A percentile compares a stretch with the other conserved stretches of the same genome.
Conservation (phyloP, 495 filamentous ascomycete species). For the Xeromyces bisporus region DNA sequence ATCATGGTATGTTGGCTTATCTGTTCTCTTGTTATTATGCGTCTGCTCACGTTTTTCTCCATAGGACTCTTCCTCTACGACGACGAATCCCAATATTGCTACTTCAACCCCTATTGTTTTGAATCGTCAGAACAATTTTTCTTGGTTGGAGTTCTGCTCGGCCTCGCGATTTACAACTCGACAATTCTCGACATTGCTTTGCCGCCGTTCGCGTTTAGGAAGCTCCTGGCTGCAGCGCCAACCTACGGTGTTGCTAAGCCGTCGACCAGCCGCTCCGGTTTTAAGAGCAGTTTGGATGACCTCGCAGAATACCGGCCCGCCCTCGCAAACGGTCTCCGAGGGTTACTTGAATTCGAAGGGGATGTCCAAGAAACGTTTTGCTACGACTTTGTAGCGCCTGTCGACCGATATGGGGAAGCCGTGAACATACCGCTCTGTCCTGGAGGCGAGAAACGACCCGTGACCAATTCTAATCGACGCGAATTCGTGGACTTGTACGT, state of each 20-base stretch:
- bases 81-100: conserved; percentile 85
- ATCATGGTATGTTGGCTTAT: conserved; percentile 49
- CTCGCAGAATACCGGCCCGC: conserved; percentile 68
- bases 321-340: conserved; percentile 58
- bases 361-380: conserved; percentile 72
- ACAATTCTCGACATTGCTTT: conserved; percentile 85
- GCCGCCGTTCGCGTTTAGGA: conserved; percentile 86
- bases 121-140: conserved; percentile 92
- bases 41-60: background rate
- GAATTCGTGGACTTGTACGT: conserved; percentile 88
- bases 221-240: conserved; percentile 60
- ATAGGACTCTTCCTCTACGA: conserved; percentile 82
- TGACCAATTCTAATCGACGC: conserved; percentile 69
- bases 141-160: conserved; percentile 73
- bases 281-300: conserved; percentile 66
- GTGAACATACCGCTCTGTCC: conserved; percentile 52
- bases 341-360: conserved; percentile 69
- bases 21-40: background rate
- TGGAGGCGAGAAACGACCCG: conserved; percentile 55
- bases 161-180: conserved; percentile 90
- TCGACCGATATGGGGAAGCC: conserved; percentile 60
- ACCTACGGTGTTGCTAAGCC: conserved; percentile 31
- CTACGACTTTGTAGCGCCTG: conserved; percentile 64
- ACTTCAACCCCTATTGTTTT: conserved; percentile 85
- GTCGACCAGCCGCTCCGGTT: conserved; percentile 39